These are phyloP conservation scores for Rosa multiflora DNA, from an alignment of 306 rosid genomes.

Conservation along the genomic window DNA sequence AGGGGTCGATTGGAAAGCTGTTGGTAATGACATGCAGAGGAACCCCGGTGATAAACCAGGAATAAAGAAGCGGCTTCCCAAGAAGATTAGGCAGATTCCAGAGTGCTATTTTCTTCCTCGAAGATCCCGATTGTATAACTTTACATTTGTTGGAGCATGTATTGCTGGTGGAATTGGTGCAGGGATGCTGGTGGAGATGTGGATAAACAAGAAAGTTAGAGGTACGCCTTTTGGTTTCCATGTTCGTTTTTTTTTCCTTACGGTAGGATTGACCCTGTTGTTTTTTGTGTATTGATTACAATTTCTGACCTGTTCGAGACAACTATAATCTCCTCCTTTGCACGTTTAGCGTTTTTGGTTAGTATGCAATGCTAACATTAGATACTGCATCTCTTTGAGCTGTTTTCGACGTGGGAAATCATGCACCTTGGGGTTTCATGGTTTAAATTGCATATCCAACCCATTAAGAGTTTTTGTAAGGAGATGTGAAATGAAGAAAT, in stretches of 20 bases:
- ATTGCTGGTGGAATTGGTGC: conserved; percentile 77
- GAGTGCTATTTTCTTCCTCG: conserved; percentile 76
- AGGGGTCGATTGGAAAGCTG: conserved; percentile 92
- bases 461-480: background rate
- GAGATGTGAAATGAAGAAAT: background rate
- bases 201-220: conserved; percentile 79
- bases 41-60: conserved; percentile 61
- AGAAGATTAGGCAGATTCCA: conserved; percentile 68
- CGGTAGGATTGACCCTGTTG: background rate
- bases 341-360: conserved; percentile 2
- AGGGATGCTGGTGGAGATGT: conserved; percentile 78
- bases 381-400: background rate
- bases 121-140: conserved; percentile 44
- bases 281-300: too few species aligned
- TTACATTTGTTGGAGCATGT: conserved; percentile 55
- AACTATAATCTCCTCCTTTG: background rate
- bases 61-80: conserved; percentile 68
- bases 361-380: background rate
- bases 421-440: background rate
- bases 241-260: background rate
- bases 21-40: conserved; percentile 78
- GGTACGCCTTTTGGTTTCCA: conserved; percentile 31
- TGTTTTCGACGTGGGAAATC: background rate
- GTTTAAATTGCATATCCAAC: background rate
- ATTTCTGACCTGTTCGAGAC: background rate